Conservation (phyloP, 1,284 basidiomycete species). For the Leccinum subspadiceum region DNA sequence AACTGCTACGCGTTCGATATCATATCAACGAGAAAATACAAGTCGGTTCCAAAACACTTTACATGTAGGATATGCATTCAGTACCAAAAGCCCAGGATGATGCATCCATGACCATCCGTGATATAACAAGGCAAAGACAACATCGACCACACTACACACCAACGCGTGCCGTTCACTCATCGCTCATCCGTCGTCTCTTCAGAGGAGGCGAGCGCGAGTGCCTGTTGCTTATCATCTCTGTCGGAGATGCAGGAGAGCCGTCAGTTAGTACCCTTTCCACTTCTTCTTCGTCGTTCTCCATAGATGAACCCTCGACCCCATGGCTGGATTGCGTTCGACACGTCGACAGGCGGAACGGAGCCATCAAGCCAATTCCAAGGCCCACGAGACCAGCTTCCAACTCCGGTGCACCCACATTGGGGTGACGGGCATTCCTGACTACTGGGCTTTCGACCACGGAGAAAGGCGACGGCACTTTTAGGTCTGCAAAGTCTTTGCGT, state of each 20-base stretch:
- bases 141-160: conserved; percentile 12
- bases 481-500: conserved; percentile 7
- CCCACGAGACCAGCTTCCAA: conserved; percentile 36
- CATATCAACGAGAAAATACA: conserved; percentile 27
- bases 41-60: conserved; percentile 30
- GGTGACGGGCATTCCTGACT: conserved; percentile 43
- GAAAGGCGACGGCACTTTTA: conserved; percentile 22
- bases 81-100: conserved; percentile 14
- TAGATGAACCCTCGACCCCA: conserved; percentile 7
- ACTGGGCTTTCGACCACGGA: conserved; percentile 59
- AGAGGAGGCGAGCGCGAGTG: conserved; percentile 39
- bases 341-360: conserved; percentile 45
- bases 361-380: conserved; percentile 53
- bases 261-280: conserved; percentile 30
- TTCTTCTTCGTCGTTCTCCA: conserved; percentile 35
- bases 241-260: conserved; percentile 25
- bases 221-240: conserved; percentile 21
- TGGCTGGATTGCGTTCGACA: conserved; percentile 27
- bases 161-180: conserved; percentile 19
- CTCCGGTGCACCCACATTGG: conserved; percentile 25
- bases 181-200: conserved; percentile 43
- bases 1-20: conserved; percentile 2
- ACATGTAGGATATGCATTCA: conserved; percentile 32
- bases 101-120: conserved; percentile 13
- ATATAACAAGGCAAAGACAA: conserved; percentile 18